phyloP scores from a whole-genome alignment of 768 basidiomycete genomes.

The Suillus sp. region DNA sequence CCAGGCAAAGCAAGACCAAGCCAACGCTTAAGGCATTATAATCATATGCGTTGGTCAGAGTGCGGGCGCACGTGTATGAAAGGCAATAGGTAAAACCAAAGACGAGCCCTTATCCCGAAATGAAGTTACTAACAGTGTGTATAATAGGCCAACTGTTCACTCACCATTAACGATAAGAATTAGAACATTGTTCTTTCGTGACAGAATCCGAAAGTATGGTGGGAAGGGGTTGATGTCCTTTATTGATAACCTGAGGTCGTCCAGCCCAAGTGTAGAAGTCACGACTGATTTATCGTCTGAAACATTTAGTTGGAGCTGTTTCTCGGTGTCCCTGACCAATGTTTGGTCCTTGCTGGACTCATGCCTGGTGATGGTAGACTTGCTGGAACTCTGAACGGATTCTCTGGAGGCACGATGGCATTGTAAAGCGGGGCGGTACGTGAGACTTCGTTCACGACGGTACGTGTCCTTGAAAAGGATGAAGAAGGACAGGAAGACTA shows the following conservation, averaged over 20 bases:
- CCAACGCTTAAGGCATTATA: slow-evolving; percentile 75
- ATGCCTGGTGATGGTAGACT: slow-evolving; percentile 18
- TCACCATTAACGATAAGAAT: slow-evolving; percentile 46
- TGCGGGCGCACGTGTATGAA: slow-evolving; percentile 73
- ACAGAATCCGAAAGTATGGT: slow-evolving; percentile 59
- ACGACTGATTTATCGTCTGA: slow-evolving; percentile 17
- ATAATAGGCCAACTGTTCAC: neutral
- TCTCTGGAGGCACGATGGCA: slow-evolving; percentile 36
- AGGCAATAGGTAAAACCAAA: slow-evolving; percentile 75
- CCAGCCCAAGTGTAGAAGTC: slow-evolving; percentile 21
- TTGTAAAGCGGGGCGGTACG: slow-evolving; percentile 70
- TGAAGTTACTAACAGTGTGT: slow-evolving; percentile 15
- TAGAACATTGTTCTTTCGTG: slow-evolving; percentile 64
- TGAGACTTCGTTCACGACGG: slow-evolving; percentile 76
- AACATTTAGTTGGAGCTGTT: slow-evolving; percentile 30
- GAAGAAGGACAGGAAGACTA: slow-evolving; percentile 57
- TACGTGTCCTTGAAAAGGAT: slow-evolving; percentile 82
- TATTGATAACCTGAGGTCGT: slow-evolving; percentile 54
- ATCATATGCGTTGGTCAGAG: slow-evolving; percentile 60
- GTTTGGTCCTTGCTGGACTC: slow-evolving; percentile 18
- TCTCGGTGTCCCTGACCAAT: slow-evolving; percentile 17
- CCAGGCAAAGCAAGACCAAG: slow-evolving; percentile 74
- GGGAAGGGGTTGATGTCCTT: slow-evolving; percentile 76
- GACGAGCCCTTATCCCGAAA: slow-evolving; percentile 50
- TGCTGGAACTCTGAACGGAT: slow-evolving; percentile 24